Evolutionary conservation across 1,284 basidiomycete species (phyloP).

Genomic region (Fomitopsis palustris): DNA sequence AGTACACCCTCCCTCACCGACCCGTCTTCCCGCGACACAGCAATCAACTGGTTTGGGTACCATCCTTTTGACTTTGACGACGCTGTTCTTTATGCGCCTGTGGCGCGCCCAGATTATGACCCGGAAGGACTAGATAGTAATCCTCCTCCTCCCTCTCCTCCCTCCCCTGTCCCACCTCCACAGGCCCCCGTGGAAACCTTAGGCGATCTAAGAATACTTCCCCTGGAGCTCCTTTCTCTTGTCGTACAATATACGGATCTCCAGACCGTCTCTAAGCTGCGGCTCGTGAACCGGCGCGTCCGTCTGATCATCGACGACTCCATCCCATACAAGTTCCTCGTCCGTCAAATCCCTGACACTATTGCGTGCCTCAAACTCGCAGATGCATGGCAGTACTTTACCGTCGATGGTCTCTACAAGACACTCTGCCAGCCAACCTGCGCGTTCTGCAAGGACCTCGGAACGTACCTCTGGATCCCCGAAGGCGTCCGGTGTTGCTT

Average conservation of each 20-base stretch:
- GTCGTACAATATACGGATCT: background rate
- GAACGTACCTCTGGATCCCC: background rate
- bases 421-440: background rate
- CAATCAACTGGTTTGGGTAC: background rate
- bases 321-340: background rate
- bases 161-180: too few relatives aligned
- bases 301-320: background rate
- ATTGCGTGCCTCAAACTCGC: background rate
- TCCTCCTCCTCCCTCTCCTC: too few relatives aligned
- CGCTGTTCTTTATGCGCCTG: background rate
- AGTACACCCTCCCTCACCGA: background rate
- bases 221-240: background rate
- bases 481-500: conserved; percentile 5
- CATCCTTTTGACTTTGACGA: background rate
- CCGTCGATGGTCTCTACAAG: background rate
- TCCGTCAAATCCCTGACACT: background rate
- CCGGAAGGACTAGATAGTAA: too few relatives aligned
- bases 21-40: background rate
- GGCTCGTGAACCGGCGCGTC: background rate
- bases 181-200: too few relatives aligned
- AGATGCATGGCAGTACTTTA: background rate
- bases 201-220: background rate
- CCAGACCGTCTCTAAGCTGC: background rate
- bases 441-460: background rate
- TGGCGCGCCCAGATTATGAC: background rate